These are phyloP conservation scores for Schrenkiella parvula DNA, from an alignment of 345 rosid species.

Conservation along the genomic window DNA sequence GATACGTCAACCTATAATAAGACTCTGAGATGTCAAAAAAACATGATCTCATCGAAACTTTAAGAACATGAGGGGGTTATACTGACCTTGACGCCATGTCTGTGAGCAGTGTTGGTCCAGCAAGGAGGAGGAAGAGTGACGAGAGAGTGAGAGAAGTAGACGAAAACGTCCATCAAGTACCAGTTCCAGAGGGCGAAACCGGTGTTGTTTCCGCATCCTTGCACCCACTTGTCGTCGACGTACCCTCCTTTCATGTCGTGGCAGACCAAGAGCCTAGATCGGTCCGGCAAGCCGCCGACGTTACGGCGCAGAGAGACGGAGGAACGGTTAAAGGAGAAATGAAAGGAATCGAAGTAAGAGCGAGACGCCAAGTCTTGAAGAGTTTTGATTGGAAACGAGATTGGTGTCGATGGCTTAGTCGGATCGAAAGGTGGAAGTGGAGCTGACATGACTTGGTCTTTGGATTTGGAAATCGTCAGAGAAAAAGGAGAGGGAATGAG, in stretches of 20 bases:
- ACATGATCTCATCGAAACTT: background rate
- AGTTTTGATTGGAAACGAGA: constrained; percentile 69
- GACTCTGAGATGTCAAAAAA: background rate
- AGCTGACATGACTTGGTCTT: background rate
- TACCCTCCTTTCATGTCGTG: constrained; percentile 84
- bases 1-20: background rate
- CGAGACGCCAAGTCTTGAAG: constrained; percentile 63
- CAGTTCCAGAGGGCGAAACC: constrained; percentile 80
- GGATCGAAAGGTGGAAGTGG: constrained; percentile 47
- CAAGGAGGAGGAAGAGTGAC: constrained; percentile 87
- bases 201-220: constrained; percentile 56
- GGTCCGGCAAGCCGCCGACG: constrained; percentile 25
- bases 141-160: constrained; percentile 67
- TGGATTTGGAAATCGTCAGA: constrained; percentile 29
- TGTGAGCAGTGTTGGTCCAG: constrained; percentile 88
- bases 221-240: constrained; percentile 75
- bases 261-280: constrained; percentile 67
- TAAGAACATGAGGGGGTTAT: background rate
- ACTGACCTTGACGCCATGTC: constrained; percentile 77
- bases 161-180: constrained; percentile 82
- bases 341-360: constrained; percentile 69
- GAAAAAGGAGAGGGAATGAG: background rate
- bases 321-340: constrained; percentile 64
- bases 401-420: constrained; percentile 46
- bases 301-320: constrained; percentile 43